Percentiles rank a stretch among this genome's conserved stretches.
Conservation (phyloP, 1,284 basidiomycete genomes). For the Singerocomus rubriflavus region DNA sequence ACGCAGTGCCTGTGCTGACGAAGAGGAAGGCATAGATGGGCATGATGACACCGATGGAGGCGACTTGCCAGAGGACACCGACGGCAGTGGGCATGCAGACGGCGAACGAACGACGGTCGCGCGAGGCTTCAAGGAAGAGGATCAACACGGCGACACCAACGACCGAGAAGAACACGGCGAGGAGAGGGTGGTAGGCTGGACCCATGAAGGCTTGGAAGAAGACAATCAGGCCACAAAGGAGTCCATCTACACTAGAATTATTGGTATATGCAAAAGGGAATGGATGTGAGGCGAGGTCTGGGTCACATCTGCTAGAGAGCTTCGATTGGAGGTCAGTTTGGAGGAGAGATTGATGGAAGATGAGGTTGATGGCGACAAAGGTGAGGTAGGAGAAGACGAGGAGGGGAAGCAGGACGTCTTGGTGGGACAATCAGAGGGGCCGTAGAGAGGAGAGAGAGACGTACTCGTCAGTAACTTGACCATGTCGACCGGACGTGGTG, state of each 20-base stretch:
- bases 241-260: slow-evolving; percentile 27
- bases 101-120: slow-evolving; percentile 11
- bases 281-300: slow-evolving; percentile 18
- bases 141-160: slow-evolving; percentile 13
- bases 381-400: slow-evolving; percentile 19
- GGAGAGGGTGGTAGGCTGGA: slow-evolving; percentile 25
- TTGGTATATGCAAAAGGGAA: slow-evolving; percentile 37
- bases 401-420: slow-evolving; percentile 15
- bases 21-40: slow-evolving; percentile 44
- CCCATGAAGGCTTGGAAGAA: slow-evolving; percentile 40
- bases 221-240: slow-evolving; percentile 38
- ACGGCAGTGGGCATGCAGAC: slow-evolving; percentile 17
- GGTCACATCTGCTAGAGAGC: slow-evolving; percentile 12
- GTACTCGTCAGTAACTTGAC: slow-evolving; percentile 2
- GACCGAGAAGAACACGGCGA: slow-evolving; percentile 30
- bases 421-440: neutral
- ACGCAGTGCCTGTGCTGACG: slow-evolving; percentile 34
- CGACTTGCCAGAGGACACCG: slow-evolving; percentile 29
- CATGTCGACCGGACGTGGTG: neutral
- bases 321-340: slow-evolving; percentile 15
- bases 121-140: slow-evolving; percentile 24
- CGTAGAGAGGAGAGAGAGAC: neutral
- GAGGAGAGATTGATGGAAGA: slow-evolving; percentile 17
- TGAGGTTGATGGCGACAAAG: slow-evolving; percentile 9
- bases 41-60: slow-evolving; percentile 37